Conservation (phyloP, 805 yeast species). For the Pichia phayaonensis region DNA sequence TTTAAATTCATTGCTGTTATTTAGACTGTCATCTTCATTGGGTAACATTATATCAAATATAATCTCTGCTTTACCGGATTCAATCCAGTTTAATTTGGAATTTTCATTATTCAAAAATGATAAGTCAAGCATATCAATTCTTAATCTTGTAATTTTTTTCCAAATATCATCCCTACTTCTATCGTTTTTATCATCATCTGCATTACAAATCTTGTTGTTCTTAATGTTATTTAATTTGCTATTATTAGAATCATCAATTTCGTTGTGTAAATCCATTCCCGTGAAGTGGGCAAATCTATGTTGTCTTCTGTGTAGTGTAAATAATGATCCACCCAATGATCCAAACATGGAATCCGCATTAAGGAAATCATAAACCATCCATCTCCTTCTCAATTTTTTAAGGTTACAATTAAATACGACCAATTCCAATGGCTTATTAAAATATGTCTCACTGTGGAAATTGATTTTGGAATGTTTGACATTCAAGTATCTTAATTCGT, state of each 20-base stretch:
- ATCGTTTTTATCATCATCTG: slow-evolving; percentile 26
- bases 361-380: slow-evolving; percentile 58
- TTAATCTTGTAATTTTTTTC: slow-evolving; percentile 43
- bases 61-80: slow-evolving; percentile 62
- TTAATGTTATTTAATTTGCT: not conserved
- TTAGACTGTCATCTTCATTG: slow-evolving; percentile 29
- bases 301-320: slow-evolving; percentile 71
- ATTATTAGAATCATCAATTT: slow-evolving; percentile 4
- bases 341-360: slow-evolving; percentile 68
- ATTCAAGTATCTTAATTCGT: slow-evolving; percentile 35
- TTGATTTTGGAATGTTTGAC: slow-evolving; percentile 45
- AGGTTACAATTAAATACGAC: slow-evolving; percentile 60
- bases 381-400: slow-evolving; percentile 49
- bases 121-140: slow-evolving; percentile 32
- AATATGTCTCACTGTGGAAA: slow-evolving; percentile 18
- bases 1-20: not conserved
- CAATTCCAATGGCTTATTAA: slow-evolving; percentile 35
- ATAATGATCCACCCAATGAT: slow-evolving; percentile 64
- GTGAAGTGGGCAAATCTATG: slow-evolving; percentile 41
- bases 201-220: slow-evolving; percentile 15
- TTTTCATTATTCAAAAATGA: slow-evolving; percentile 20
- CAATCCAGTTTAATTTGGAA: slow-evolving; percentile 62
- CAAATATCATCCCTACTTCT: slow-evolving; percentile 27
- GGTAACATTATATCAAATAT: slow-evolving; percentile 71
- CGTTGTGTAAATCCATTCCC: slow-evolving; percentile 21